Evolutionary conservation across 2,329 filamentous ascomycete genomes (phyloP).

Genomic region (Fusarium nanum): DNA sequence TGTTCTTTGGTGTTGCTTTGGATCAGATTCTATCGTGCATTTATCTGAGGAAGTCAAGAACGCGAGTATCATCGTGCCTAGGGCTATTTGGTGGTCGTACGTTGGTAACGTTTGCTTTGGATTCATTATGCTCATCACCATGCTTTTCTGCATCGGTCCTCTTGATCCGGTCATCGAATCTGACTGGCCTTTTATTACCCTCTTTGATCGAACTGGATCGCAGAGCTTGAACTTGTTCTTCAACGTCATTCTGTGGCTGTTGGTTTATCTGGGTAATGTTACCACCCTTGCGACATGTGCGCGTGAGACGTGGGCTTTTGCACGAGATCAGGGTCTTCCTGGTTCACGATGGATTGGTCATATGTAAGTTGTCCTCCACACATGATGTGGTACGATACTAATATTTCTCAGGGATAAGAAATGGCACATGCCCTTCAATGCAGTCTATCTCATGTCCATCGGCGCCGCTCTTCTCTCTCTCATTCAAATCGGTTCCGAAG

Average conservation of each 20-base stretch:
- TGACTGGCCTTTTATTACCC: conserved; percentile 23
- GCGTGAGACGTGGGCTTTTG: conserved; percentile 31
- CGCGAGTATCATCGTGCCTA: conserved; percentile 8
- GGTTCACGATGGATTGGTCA: conserved; percentile 24
- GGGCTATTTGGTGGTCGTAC: conserved; percentile 29
- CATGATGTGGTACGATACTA: too few relatives aligned
- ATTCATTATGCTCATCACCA: conserved; percentile 30
- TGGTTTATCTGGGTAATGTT: conserved; percentile 27
- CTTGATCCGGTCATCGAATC: conserved; percentile 10
- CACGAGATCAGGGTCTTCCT: conserved; percentile 16
- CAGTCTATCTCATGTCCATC: conserved; percentile 29
- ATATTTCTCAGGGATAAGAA: conserved; percentile 10
- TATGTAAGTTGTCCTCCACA: conserved; percentile 15
- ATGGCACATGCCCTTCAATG: conserved; percentile 32
- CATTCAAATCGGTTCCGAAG: conserved; percentile 26
- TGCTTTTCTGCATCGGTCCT: conserved; percentile 32
- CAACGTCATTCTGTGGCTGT: conserved; percentile 23
- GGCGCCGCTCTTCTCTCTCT: conserved; percentile 22
- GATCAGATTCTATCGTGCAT: conserved; percentile 30
- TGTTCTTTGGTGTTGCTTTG: conserved; percentile 29
- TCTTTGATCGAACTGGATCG: conserved; percentile 21
- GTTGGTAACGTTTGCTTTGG: conserved; percentile 20
- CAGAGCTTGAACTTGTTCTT: conserved; percentile 22
- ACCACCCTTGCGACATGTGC: conserved; percentile 29
- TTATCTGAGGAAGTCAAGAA: conserved; percentile 25